Conservation (phyloP, 2,329 filamentous ascomycete species). For the Cytospora leucostoma region DNA sequence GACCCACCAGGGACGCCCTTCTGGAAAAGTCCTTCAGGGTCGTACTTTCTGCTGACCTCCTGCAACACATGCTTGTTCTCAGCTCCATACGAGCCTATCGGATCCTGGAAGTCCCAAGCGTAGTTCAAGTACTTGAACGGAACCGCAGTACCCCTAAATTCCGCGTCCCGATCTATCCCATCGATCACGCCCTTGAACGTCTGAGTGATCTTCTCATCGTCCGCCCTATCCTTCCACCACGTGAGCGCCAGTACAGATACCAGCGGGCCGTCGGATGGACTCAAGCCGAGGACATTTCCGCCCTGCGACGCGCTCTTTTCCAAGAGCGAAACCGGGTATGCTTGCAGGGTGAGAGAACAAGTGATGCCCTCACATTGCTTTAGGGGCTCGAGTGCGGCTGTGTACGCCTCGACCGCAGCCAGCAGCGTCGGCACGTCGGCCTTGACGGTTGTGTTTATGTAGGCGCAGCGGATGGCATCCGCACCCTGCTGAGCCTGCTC, state of each 20-base stretch:
- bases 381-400: conserved; percentile 25
- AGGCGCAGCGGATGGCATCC: conserved; percentile 10
- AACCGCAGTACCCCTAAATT: conserved; percentile 22
- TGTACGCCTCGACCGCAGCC: conserved; percentile 3
- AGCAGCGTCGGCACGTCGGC: conserved; percentile 14
- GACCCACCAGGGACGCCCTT: conserved; percentile 26
- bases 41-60: conserved; percentile 5
- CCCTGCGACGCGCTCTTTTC: conserved; percentile 21
- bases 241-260: conserved; percentile 28
- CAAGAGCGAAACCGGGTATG: conserved; percentile 30
- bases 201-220: conserved; percentile 28
- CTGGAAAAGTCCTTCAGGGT: conserved; percentile 26
- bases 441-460: conserved; percentile 19
- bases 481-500: conserved; percentile 15
- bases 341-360: conserved; percentile 30
- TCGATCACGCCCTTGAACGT: conserved; percentile 23
- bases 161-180: conserved; percentile 27
- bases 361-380: conserved; percentile 28
- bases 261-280: conserved; percentile 27
- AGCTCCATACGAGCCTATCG: conserved; percentile 27
- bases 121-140: conserved; percentile 33
- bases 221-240: conserved; percentile 28
- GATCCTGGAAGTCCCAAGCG: conserved; percentile 29
- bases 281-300: conserved; percentile 30
- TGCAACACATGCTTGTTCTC: conserved; percentile 3